These are phyloP conservation scores for Penicillium sp. DNA, from an alignment of 2,329 filamentous ascomycete species.

Conservation along the genomic window DNA sequence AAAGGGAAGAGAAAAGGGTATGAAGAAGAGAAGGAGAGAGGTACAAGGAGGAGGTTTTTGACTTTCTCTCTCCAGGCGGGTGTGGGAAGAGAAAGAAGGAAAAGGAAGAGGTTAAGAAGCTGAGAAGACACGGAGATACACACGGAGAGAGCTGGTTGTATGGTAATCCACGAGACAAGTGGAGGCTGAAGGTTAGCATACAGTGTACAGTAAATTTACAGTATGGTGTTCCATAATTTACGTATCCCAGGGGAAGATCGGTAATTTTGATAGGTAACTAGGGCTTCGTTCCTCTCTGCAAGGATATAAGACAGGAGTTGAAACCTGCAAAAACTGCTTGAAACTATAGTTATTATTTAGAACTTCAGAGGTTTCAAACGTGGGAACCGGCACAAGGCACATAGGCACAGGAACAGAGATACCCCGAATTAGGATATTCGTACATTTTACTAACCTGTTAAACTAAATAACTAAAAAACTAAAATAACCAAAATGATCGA, in stretches of 20 bases:
- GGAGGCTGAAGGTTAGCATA: slow-evolving; percentile 24
- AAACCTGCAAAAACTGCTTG: slow-evolving; percentile 6
- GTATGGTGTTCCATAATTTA: neutral
- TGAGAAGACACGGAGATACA: slow-evolving; percentile 32
- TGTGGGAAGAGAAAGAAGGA: slow-evolving; percentile 41
- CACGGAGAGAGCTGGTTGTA: slow-evolving; percentile 22
- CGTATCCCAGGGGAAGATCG: neutral
- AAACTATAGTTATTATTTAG: neutral
- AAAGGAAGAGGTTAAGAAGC: slow-evolving; percentile 23
- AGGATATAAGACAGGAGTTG: slow-evolving; percentile 11
- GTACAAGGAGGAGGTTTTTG: slow-evolving; percentile 39
- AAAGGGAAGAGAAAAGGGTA: slow-evolving; percentile 22
- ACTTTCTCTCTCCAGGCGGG: slow-evolving; percentile 45
- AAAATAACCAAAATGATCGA: neutral
- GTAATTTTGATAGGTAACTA: slow-evolving; percentile 4
- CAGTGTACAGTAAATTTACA: slow-evolving; percentile 7
- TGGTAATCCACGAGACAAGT: slow-evolving; percentile 25
- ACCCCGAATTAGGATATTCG: neutral
- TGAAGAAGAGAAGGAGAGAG: slow-evolving; percentile 35
- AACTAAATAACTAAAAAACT: neutral
- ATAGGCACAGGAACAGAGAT: neutral
- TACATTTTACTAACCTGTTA: no score
- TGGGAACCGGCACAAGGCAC: neutral
- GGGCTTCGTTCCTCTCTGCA: slow-evolving; percentile 8
- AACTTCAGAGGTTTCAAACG: neutral